Conservation (phyloP, 1,284 basidiomycete genomes). For the Ustilago shanxiensis region DNA sequence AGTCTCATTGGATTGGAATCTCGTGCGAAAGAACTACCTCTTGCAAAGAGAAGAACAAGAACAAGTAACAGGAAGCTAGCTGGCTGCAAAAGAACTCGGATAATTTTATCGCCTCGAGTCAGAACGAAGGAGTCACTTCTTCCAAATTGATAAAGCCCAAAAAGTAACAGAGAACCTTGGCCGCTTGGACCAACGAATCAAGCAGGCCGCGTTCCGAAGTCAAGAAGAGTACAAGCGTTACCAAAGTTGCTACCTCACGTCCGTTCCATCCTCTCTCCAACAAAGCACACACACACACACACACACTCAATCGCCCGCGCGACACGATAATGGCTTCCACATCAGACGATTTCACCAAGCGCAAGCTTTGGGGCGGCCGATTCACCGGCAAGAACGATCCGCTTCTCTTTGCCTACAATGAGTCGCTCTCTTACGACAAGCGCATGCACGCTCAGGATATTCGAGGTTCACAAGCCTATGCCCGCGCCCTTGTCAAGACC, state of each 20-base stretch:
- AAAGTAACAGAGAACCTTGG: neutral
- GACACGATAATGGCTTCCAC: conserved; percentile 33
- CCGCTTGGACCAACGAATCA: conserved; percentile 8
- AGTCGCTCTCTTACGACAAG: conserved; percentile 90
- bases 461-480: conserved; percentile 93
- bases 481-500: conserved; percentile 83
- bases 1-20: neutral
- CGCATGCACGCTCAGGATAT: conserved; percentile 94
- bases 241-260: too few species aligned
- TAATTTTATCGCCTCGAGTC: conserved; percentile 1
- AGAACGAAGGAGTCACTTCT: neutral
- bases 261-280: neutral
- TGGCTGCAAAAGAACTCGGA: too few species aligned
- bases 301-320: too few species aligned
- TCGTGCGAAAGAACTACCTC: neutral
- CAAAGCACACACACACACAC: neutral
- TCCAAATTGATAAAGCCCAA: conserved; percentile 3
- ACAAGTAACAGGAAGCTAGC: too few species aligned
- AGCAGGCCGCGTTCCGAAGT: neutral
- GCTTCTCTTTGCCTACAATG: conserved; percentile 68
- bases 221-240: neutral
- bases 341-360: conserved; percentile 66
- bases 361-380: conserved; percentile 69
- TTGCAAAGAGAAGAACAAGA: conserved; percentile 3
- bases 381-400: conserved; percentile 69